Evolutionary conservation across 805 yeast species (phyloP).

Genomic region (Blastobotrys parvus): DNA sequence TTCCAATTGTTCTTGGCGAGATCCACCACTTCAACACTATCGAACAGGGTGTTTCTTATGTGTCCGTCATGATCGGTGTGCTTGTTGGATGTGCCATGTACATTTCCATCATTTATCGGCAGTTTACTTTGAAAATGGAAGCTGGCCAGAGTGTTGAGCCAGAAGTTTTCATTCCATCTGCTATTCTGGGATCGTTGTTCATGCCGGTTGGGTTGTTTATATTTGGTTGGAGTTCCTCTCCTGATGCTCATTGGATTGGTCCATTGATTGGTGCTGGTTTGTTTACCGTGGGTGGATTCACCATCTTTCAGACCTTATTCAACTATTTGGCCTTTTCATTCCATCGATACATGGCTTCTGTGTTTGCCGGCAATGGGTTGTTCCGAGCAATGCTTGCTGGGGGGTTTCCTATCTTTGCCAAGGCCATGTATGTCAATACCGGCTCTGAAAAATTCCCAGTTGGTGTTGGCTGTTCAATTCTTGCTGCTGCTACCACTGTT

Average conservation of each 20-base stretch:
- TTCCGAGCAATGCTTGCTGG: conserved; percentile 43
- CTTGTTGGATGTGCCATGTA: conserved; percentile 12
- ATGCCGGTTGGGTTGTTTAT: conserved; percentile 39
- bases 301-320: conserved; percentile 45
- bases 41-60: conserved; percentile 38
- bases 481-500: conserved; percentile 34
- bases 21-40: conserved; percentile 37
- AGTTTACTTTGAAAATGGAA: conserved; percentile 2
- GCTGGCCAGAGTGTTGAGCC: conserved; percentile 3
- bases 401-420: conserved; percentile 52
- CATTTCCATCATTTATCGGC: conserved; percentile 1
- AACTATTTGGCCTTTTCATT: conserved; percentile 43
- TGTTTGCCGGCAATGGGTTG: conserved; percentile 45
- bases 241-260: conserved; percentile 40
- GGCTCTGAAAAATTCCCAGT: conserved; percentile 38
- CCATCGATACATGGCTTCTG: conserved; percentile 44
- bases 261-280: conserved; percentile 39
- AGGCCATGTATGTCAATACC: conserved; percentile 40
- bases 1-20: conserved; percentile 42
- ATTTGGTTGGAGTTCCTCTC: conserved; percentile 43
- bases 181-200: conserved; percentile 35
- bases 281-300: conserved; percentile 34
- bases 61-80: conserved; percentile 38
- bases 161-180: conserved; percentile 3
- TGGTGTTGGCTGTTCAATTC: conserved; percentile 43